phyloP scores from a whole-genome alignment of 805 yeast species.

The Blastobotrys chiropterorum region DNA sequence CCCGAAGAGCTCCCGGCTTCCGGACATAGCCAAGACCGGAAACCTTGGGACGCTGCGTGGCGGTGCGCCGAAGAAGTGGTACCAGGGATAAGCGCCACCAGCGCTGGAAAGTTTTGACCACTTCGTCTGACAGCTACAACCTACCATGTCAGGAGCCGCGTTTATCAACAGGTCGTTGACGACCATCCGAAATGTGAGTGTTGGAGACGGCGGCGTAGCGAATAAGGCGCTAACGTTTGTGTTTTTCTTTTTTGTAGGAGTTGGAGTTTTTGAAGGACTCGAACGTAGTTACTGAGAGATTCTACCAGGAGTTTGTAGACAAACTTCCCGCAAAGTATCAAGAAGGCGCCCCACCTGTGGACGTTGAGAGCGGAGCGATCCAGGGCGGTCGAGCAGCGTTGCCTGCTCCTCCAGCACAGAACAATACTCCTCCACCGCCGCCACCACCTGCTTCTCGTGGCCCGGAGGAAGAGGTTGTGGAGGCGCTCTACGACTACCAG shows the following conservation, averaged over 20 bases:
- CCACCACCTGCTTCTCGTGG: conserved; percentile 18
- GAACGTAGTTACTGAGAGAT: conserved; percentile 55
- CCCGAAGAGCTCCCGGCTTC: background rate
- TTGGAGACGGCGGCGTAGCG: too few species aligned
- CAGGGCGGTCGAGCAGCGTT: conserved; percentile 5
- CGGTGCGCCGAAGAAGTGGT: background rate
- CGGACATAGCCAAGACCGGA: background rate
- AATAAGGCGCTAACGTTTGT: too few species aligned
- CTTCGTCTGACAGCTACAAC: background rate
- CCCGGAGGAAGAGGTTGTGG: conserved; percentile 36
- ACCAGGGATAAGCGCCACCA: background rate
- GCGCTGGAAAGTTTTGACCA: background rate
- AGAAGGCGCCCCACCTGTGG: conserved; percentile 46
- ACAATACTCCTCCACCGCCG: conserved; percentile 18
- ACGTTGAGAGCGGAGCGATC: conserved; percentile 29
- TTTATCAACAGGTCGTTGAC: conserved; percentile 73
- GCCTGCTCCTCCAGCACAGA: conserved; percentile 14
- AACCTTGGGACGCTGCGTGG: background rate
- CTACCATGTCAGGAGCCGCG: conserved; percentile 27
- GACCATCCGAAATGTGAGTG: conserved; percentile 50
- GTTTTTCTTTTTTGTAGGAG: conserved; percentile 42
- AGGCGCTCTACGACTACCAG: conserved; percentile 67
- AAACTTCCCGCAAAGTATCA: conserved; percentile 55
- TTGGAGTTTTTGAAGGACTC: conserved; percentile 74
- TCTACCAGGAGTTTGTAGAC: conserved; percentile 44